Conservation (phyloP, 176 grass and related monocot species). For the Ampelocalamus luodianensis region DNA sequence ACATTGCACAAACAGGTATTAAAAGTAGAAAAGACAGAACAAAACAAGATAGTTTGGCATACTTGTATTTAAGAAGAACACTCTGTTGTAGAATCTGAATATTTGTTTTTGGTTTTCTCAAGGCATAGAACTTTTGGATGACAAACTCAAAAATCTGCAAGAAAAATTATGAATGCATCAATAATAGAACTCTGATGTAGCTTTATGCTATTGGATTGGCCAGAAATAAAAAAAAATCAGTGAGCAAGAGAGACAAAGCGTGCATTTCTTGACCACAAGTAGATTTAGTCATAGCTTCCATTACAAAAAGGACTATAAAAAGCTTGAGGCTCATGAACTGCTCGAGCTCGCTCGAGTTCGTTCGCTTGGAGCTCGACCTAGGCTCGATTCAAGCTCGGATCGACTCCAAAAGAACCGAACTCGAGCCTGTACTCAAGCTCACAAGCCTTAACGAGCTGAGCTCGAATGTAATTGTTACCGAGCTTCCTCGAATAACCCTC, state of each 20-base stretch:
- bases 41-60: conserved; percentile 44
- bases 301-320: background rate
- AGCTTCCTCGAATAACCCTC: too few species aligned
- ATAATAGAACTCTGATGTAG: conserved; percentile 20
- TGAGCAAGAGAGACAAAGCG: conserved; percentile 10
- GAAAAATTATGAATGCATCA: conserved; percentile 41
- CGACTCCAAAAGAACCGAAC: too few species aligned
- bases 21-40: conserved; percentile 16
- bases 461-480: too few species aligned
- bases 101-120: conserved; percentile 99
- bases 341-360: too few species aligned
- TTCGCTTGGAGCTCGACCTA: too few species aligned
- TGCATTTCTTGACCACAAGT: conserved; percentile 14
- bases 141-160: conserved; percentile 96
- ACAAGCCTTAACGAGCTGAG: too few species aligned
- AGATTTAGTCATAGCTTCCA: conserved; percentile 21
- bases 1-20: background rate
- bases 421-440: too few species aligned
- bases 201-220: conserved; percentile 13
- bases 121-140: conserved; percentile 94
- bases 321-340: too few species aligned
- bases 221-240: conserved; percentile 11
- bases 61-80: conserved; percentile 98
- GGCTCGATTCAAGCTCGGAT: too few species aligned
- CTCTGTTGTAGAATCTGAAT: conserved; percentile 98